phyloP scores from a whole-genome alignment of 208 protist species.

The Zelonia costaricensis region DNA sequence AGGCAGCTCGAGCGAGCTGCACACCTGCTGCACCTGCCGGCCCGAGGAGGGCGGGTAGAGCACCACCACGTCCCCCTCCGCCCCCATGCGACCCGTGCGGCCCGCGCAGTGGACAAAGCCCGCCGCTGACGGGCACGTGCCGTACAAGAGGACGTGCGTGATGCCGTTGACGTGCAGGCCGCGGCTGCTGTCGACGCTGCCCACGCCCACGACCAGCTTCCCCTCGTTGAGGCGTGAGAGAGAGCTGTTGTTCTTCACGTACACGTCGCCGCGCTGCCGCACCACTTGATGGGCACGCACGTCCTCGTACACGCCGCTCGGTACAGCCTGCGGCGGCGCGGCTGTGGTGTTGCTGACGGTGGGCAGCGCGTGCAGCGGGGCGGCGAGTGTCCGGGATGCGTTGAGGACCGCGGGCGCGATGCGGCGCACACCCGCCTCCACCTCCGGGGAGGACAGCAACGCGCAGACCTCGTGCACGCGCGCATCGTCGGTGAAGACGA shows the following conservation, averaged over 20 bases:
- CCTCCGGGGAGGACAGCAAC: slow-evolving; percentile 30
- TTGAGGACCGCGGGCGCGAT: slow-evolving; percentile 10
- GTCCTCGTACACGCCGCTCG: slow-evolving; percentile 16
- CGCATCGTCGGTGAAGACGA: slow-evolving; percentile 64
- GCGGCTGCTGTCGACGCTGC: slow-evolving; percentile 59
- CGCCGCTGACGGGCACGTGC: slow-evolving; percentile 50
- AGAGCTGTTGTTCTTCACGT: slow-evolving; percentile 75
- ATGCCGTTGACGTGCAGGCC: slow-evolving; percentile 83
- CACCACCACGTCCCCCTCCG: slow-evolving; percentile 76
- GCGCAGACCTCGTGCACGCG: slow-evolving; percentile 38
- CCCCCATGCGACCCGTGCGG: slow-evolving; percentile 84
- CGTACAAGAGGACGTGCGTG: slow-evolving; percentile 87
- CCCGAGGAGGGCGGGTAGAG: slow-evolving; percentile 74
- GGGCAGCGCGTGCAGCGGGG: slow-evolving; percentile 20
- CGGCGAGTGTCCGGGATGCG: slow-evolving; percentile 6
- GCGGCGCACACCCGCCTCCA: slow-evolving; percentile 8
- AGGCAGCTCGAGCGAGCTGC: slow-evolving; percentile 67
- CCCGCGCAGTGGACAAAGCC: slow-evolving; percentile 88
- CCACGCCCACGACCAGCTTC: slow-evolving; percentile 66
- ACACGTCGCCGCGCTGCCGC: slow-evolving; percentile 49
- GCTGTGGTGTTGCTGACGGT: background rate
- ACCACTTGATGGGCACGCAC: slow-evolving; percentile 51
- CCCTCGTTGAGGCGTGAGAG: slow-evolving; percentile 68
- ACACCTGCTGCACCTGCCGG: slow-evolving; percentile 76
- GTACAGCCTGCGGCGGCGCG: background rate